These are phyloP conservation scores for Recurvomyces mirabilis DNA, from an alignment of 495 filamentous ascomycete genomes.

Conservation along the genomic window DNA sequence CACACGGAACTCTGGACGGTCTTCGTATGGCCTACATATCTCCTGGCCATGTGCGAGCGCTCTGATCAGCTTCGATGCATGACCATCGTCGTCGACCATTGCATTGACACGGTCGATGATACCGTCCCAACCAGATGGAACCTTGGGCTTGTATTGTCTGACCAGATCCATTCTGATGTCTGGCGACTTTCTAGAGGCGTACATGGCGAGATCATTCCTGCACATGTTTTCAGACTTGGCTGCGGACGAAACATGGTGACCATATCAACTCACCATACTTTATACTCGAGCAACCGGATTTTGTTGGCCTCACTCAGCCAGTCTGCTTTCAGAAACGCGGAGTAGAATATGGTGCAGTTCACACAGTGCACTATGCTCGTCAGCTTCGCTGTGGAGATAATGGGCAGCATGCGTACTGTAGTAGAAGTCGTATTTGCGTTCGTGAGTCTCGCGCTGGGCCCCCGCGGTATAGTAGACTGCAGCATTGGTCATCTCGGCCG, in stretches of 20 bases:
- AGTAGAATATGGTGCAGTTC: conserved; percentile 54
- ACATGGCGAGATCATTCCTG: conserved; percentile 58
- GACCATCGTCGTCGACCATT: conserved; percentile 66
- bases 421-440: conserved; percentile 71
- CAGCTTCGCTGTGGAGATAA: background rate
- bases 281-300: conserved; percentile 61
- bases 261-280: no score
- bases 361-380: conserved; percentile 36
- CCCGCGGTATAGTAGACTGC: conserved; percentile 49
- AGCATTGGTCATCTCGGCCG: conserved; percentile 66
- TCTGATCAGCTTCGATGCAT: conserved; percentile 60
- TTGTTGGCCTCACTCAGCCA: conserved; percentile 40
- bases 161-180: conserved; percentile 46
- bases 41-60: conserved; percentile 50
- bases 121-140: conserved; percentile 37
- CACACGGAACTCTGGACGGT: conserved; percentile 41
- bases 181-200: conserved; percentile 49
- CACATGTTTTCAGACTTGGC: no score
- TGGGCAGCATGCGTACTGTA: conserved; percentile 34
- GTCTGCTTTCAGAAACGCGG: conserved; percentile 35
- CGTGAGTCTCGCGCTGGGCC: conserved; percentile 51
- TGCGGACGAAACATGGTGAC: no score
- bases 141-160: conserved; percentile 38
- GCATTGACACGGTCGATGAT: conserved; percentile 44
- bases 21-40: conserved; percentile 37